phyloP scores from a whole-genome alignment of 2,329 filamentous ascomycete species.

The Eutypa lata region DNA sequence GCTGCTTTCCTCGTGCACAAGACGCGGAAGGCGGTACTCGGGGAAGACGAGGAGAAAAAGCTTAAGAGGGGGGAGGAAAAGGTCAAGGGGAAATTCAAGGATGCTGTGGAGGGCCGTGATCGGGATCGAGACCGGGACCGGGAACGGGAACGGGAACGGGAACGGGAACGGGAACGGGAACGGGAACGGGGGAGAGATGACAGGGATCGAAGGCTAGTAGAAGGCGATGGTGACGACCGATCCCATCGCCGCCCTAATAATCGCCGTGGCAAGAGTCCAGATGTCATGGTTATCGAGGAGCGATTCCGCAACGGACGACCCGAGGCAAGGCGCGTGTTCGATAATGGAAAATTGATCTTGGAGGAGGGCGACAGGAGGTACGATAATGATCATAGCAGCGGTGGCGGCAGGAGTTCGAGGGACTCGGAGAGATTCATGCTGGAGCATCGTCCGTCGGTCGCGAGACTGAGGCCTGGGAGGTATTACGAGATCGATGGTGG shows the following conservation, averaged over 20 bases:
- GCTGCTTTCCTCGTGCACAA: background rate
- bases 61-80: background rate
- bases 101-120: background rate
- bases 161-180: background rate
- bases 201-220: background rate
- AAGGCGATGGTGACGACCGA: background rate
- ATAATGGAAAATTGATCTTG: background rate
- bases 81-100: background rate
- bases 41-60: background rate
- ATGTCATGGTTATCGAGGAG: background rate
- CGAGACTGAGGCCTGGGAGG: background rate
- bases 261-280: background rate
- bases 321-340: background rate
- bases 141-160: background rate
- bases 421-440: background rate
- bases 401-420: background rate
- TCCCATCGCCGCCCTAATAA: background rate
- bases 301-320: background rate
- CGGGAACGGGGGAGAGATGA: too few species aligned
- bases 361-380: background rate
- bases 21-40: background rate
- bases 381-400: background rate
- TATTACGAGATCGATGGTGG: background rate
- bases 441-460: background rate
- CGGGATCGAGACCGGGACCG: background rate